Conservation (phyloP, 805 yeast species). For the Ogataea pignaliae region DNA sequence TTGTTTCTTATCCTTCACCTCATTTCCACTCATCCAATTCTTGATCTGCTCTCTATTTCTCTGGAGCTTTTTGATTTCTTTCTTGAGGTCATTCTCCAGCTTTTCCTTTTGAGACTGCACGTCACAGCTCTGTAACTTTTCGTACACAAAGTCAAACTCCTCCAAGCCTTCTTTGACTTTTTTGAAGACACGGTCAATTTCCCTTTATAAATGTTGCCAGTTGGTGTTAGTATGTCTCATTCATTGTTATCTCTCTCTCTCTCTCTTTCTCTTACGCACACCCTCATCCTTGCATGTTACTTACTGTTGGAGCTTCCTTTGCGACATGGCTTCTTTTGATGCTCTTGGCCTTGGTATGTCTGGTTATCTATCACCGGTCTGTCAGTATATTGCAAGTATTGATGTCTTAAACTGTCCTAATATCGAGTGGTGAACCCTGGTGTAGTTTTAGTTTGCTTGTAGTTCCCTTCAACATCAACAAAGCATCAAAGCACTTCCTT, state of each 20-base stretch:
- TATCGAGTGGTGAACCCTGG: too few species aligned
- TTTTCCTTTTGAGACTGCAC: slow-evolving; percentile 89
- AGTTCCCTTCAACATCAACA: too few species aligned
- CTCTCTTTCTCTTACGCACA: too few species aligned
- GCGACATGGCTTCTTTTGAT: slow-evolving; percentile 34
- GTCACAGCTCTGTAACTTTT: slow-evolving; percentile 76
- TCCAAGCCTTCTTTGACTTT: slow-evolving; percentile 89
- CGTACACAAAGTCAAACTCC: slow-evolving; percentile 80
- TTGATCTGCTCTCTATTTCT: slow-evolving; percentile 92
- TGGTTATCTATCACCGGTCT: too few species aligned
- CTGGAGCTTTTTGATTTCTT: slow-evolving; percentile 92
- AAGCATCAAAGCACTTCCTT: too few species aligned
- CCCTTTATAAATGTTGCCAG: slow-evolving; percentile 31
- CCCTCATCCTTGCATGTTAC: slow-evolving; percentile 18
- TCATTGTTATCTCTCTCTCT: neutral
- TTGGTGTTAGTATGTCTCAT: neutral
- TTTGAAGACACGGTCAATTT: slow-evolving; percentile 88
- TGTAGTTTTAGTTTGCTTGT: too few species aligned
- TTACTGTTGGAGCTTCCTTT: slow-evolving; percentile 46
- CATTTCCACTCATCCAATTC: slow-evolving; percentile 88
- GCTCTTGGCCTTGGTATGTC: neutral
- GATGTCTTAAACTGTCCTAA: too few species aligned
- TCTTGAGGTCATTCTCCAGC: slow-evolving; percentile 84
- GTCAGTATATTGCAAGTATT: too few species aligned
- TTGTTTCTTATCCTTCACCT: slow-evolving; percentile 83